Base-by-base conservation (phyloP, 2,329 filamentous ascomycete genomes). In the Fragosphaeria purpurea region DNA sequence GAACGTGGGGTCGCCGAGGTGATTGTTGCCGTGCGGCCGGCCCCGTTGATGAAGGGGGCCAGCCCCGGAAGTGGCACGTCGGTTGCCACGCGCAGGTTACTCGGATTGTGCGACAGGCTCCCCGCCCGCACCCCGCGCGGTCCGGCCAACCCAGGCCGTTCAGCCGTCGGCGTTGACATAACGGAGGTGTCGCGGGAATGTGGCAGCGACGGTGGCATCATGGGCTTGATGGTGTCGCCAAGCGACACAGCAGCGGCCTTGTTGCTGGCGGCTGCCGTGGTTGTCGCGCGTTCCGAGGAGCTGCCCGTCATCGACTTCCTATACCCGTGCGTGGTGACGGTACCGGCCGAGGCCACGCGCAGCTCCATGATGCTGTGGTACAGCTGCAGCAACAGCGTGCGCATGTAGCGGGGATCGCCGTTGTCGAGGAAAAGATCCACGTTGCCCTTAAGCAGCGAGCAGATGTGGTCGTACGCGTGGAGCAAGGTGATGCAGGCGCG, bases 1-100 rank as follows among this genome's bases (percentile, higher is more conserved):
- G 88, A 94, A 31, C 86, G 82, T 44, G 88, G 88, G 1, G 88
- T 94, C n/a, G 75, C 76, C 56, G 69, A 80, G 50, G 64, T 76
- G 30, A 74, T 68, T 4, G 72, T 75, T 2, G 74, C 73, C 33
- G 75, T 75, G 30, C 79, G 73, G 11, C 70, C 65, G 9, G 62
- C 64, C 35, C 74, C 73, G 53, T 77, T 77, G 49, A 75, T 62
- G 47, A 73, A 76, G 0, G 73, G 67, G 35, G 67, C 12, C n/a
- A 34, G 9, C 22, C 34, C 22, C 4, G 33, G 44, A 8, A 62
- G 59, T 3, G 71, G 65, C 7, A 77, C 70, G 55, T 82, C 77
- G 0, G 77, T 82, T 22, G 77, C 67, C 22, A 82, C 79, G 30
- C 74, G 69, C 7, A 83, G 66, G 47, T 74, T 78, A 60, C 70